phyloP scores from a whole-genome alignment of 139 green algal genomes.

The Dunaliella sp. region DNA sequence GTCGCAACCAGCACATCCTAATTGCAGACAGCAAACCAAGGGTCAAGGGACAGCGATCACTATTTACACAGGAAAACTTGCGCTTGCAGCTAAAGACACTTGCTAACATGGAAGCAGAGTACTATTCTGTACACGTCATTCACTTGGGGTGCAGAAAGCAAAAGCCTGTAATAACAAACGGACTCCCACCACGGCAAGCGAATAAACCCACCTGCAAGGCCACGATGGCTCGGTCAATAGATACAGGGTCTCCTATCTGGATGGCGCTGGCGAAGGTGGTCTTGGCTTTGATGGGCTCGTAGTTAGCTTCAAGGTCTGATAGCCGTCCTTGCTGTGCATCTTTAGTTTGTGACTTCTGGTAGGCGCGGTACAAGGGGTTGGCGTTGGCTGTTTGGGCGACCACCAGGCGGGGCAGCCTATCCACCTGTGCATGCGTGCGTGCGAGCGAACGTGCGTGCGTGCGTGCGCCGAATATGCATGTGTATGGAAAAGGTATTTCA shows the following conservation, averaged over 20 bases:
- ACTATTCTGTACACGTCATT: too few relatives aligned
- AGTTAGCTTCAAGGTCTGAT: conserved; percentile 60
- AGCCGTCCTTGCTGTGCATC: conserved; percentile 15
- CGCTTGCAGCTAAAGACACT: too few relatives aligned
- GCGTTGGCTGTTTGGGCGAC: conserved; percentile 85
- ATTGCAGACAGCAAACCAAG: too few relatives aligned
- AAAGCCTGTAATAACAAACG: too few relatives aligned
- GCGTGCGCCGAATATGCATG: too few relatives aligned
- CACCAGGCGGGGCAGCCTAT: conserved; percentile 92
- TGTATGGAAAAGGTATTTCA: too few relatives aligned
- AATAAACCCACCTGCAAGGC: conserved; percentile 66
- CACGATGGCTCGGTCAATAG: conserved; percentile 95
- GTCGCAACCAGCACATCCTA: too few relatives aligned
- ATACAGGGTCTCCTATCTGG: conserved; percentile 97
- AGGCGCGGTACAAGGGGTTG: conserved; percentile 97
- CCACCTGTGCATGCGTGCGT: conserved; percentile 26
- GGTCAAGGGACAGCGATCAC: too few relatives aligned
- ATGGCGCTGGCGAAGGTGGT: conserved; percentile 97
- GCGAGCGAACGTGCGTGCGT: not conserved
- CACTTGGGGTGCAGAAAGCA: too few relatives aligned
- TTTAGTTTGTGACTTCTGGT: conserved; percentile 48
- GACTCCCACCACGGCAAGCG: too few relatives aligned
- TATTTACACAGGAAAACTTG: too few relatives aligned
- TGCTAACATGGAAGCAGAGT: too few relatives aligned
- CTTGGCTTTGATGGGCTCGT: conserved; percentile 87